phyloP scores from a whole-genome alignment of 2,329 filamentous ascomycete species.

The Beauveria brongniartii region DNA sequence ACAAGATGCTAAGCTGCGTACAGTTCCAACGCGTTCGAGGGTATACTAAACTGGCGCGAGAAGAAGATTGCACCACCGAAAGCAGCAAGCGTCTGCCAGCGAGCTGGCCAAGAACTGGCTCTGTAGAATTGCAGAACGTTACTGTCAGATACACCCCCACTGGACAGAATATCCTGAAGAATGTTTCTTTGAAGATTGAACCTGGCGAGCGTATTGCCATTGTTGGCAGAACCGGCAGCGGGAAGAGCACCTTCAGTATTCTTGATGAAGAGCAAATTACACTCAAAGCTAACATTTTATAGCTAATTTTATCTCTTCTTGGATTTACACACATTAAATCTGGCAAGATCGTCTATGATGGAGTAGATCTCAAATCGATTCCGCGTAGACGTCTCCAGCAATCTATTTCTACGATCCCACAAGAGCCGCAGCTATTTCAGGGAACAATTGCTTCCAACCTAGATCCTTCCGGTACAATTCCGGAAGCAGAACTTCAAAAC shows the following conservation, averaged over 20 bases:
- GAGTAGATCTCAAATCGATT: conserved; percentile 43
- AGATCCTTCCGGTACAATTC: conserved; percentile 52
- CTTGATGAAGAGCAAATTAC: conserved; percentile 10
- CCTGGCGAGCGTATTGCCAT: conserved; percentile 71
- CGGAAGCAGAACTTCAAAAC: conserved; percentile 44
- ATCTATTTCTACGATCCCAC: conserved; percentile 49
- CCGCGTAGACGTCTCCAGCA: conserved; percentile 42
- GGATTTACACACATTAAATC: conserved; percentile 44
- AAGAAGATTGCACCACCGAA: conserved; percentile 32
- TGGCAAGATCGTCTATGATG: conserved; percentile 47
- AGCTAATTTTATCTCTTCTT: conserved; percentile 45
- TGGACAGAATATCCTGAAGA: conserved; percentile 39
- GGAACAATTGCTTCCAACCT: conserved; percentile 48
- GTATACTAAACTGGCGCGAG: conserved; percentile 35
- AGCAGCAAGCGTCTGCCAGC: conserved; percentile 29
- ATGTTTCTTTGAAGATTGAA: conserved; percentile 41
- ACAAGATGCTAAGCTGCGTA: neutral
- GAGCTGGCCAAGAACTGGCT: conserved; percentile 37
- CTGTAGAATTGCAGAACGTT: conserved; percentile 41
- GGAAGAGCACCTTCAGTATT: conserved; percentile 66
- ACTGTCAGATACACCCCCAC: conserved; percentile 39
- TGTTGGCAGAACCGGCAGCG: conserved; percentile 72
- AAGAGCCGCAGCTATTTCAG: conserved; percentile 50
- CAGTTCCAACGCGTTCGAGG: conserved; percentile 42
- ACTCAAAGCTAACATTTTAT: neutral